phyloP scores from a whole-genome alignment of 345 rosid genomes.

The Tarenaya hassleriana region DNA sequence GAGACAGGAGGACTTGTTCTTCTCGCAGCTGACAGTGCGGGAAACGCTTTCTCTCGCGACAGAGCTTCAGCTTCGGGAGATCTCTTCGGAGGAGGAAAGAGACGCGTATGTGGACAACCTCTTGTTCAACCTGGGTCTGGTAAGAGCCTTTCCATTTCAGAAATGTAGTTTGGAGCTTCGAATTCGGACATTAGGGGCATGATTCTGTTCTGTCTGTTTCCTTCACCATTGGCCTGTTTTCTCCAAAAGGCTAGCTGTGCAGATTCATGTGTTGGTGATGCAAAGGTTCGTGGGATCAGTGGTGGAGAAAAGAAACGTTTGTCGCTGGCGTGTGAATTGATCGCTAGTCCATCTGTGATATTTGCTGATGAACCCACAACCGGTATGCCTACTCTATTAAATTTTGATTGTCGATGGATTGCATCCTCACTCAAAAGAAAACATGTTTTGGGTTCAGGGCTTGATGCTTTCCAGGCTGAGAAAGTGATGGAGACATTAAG shows the following conservation, averaged over 20 bases:
- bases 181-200: too few species aligned
- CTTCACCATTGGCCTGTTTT: conserved; percentile 23
- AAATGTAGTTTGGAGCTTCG: too few species aligned
- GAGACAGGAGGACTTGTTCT: conserved; percentile 94
- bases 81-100: conserved; percentile 64
- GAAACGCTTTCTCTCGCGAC: conserved; percentile 92
- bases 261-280: conserved; percentile 84
- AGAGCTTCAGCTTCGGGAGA: conserved; percentile 78
- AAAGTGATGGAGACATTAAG: conserved; percentile 92
- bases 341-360: conserved; percentile 95
- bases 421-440: not conserved
- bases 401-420: conserved; percentile 3
- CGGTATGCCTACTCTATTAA: conserved; percentile 40
- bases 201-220: conserved; percentile 11
- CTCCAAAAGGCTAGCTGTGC: conserved; percentile 80
- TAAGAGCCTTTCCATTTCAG: conserved; percentile 26
- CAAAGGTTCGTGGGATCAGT: conserved; percentile 94
- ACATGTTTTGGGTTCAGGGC: conserved; percentile 55
- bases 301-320: conserved; percentile 97
- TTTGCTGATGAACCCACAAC: conserved; percentile 98
- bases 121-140: conserved; percentile 79
- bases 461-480: conserved; percentile 97
- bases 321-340: conserved; percentile 86
- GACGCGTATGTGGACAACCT: conserved; percentile 75
- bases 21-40: conserved; percentile 89